These are phyloP conservation scores for Clavispora phyllophila DNA, from an alignment of 805 yeast genomes.

Conservation along the genomic window DNA sequence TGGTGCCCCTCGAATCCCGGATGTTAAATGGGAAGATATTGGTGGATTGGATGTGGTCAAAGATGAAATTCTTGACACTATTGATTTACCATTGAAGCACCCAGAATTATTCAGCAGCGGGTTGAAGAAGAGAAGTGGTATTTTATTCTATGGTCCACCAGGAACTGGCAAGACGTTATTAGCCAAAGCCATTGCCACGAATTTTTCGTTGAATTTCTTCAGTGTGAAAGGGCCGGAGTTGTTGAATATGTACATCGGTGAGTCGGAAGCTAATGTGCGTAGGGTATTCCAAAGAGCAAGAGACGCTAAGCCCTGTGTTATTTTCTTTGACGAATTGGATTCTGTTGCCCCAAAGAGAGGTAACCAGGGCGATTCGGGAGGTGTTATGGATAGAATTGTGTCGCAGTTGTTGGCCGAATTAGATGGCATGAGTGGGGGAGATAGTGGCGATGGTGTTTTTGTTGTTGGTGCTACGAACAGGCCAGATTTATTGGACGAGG, in stretches of 20 bases:
- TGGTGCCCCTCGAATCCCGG: slow-evolving; percentile 95
- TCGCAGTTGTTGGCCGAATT: slow-evolving; percentile 91
- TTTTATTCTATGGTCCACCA: slow-evolving; percentile 95
- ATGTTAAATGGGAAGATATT: slow-evolving; percentile 94
- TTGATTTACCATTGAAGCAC: slow-evolving; percentile 90
- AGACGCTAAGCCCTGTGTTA: slow-evolving; percentile 96
- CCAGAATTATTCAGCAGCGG: slow-evolving; percentile 88
- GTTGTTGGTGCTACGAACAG: slow-evolving; percentile 99
- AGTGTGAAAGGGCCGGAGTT: slow-evolving; percentile 97
- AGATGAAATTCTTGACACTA: slow-evolving; percentile 89
- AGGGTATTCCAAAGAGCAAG: slow-evolving; percentile 90
- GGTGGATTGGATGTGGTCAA: slow-evolving; percentile 92
- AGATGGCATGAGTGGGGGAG: slow-evolving; percentile 86
- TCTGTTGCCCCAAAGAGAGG: slow-evolving; percentile 99
- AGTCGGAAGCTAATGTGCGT: slow-evolving; percentile 95
- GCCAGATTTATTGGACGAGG: slow-evolving; percentile 93
- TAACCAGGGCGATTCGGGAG: slow-evolving; percentile 97
- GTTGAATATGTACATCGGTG: slow-evolving; percentile 97
- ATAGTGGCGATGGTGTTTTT: slow-evolving; percentile 73
- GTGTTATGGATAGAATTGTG: slow-evolving; percentile 98
- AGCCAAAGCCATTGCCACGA: slow-evolving; percentile 96
- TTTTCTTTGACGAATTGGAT: slow-evolving; percentile 95
- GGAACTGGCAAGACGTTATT: slow-evolving; percentile 96
- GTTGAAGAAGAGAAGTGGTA: slow-evolving; percentile 89
- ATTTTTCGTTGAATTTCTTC: slow-evolving; percentile 88